These are phyloP conservation scores for Strigomonas oncopelti DNA, from an alignment of 208 protist genomes.

Conservation along the genomic window DNA sequence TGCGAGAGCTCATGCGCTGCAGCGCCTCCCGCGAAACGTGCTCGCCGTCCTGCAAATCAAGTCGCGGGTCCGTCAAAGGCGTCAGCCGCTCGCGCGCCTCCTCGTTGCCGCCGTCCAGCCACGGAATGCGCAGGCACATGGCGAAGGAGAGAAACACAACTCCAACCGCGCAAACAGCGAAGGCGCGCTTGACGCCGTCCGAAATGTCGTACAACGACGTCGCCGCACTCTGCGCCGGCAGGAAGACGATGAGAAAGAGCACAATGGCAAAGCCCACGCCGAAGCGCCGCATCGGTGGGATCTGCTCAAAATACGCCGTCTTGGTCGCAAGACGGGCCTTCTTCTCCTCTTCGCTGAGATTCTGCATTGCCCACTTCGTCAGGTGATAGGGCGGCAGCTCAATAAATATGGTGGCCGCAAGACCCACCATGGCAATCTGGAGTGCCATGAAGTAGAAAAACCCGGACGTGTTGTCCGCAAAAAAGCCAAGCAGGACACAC, in stretches of 20 bases:
- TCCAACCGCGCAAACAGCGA: conserved; percentile 39
- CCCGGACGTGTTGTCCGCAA: conserved; percentile 31
- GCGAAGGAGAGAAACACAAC: conserved; percentile 29
- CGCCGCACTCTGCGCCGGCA: conserved; percentile 53
- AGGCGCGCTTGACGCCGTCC: conserved; percentile 22
- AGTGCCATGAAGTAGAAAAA: conserved; percentile 68
- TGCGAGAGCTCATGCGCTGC: conserved; percentile 30
- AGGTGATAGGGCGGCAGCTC: conserved; percentile 71
- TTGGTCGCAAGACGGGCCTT: conserved; percentile 32
- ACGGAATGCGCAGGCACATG: conserved; percentile 54
- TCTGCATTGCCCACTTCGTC: conserved; percentile 46
- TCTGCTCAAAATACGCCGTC: conserved; percentile 55
- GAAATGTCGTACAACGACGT: conserved; percentile 35
- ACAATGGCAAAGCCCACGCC: conserved; percentile 55
- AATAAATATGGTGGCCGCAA: conserved; percentile 56
- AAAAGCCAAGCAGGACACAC: conserved; percentile 65
- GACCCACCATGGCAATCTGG: conserved; percentile 25
- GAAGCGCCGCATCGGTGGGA: conserved; percentile 66
- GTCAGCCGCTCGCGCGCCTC: conserved; percentile 17
- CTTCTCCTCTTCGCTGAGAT: conserved; percentile 33
- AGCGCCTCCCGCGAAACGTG: conserved; percentile 1
- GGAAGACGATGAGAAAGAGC: conserved; percentile 51
- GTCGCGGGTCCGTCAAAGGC: background rate
- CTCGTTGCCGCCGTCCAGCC: conserved; percentile 39
- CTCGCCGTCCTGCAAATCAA: conserved; percentile 11